Evolutionary conservation across 1,139 yeast species (phyloP).

Genomic region (Hyphopichia khmerensis): DNA sequence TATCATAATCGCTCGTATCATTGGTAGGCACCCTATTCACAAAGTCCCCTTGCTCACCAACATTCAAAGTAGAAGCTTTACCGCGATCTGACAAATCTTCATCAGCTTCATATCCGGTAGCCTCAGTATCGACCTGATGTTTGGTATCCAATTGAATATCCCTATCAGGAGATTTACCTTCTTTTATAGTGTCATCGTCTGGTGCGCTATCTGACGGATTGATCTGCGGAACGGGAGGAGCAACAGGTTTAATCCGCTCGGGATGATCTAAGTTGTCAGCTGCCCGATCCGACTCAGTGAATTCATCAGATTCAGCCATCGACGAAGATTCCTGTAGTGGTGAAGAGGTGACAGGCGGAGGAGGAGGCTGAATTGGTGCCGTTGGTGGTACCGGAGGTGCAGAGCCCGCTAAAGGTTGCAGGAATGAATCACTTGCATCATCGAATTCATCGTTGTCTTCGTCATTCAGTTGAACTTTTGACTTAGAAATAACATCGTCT

Average conservation of each 20-base stretch:
- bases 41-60: neutral
- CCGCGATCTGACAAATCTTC: slow-evolving; percentile 40
- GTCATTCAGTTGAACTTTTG: neutral
- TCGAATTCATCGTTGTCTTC: slow-evolving; percentile 3
- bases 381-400: slow-evolving; percentile 7
- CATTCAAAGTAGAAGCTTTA: slow-evolving; percentile 7
- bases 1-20: slow-evolving; percentile 6
- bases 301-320: slow-evolving; percentile 30
- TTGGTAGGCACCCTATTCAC: neutral
- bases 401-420: slow-evolving; percentile 11
- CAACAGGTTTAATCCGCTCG: slow-evolving; percentile 10
- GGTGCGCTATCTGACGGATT: slow-evolving; percentile 17
- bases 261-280: slow-evolving; percentile 8
- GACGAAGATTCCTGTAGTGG: slow-evolving; percentile 22
- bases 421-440: slow-evolving; percentile 5
- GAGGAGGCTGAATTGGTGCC: slow-evolving; percentile 1
- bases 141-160: slow-evolving; percentile 10
- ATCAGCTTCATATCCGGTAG: slow-evolving; percentile 47
- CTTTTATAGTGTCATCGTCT: slow-evolving; percentile 10
- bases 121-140: slow-evolving; percentile 26
- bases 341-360: slow-evolving; percentile 1
- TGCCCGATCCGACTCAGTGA: slow-evolving; percentile 18
- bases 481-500: neutral
- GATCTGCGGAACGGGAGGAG: slow-evolving; percentile 8
- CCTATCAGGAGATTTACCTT: slow-evolving; percentile 5